Conservation (phyloP, 306 rosid species). For the Potentilla sterilis region DNA sequence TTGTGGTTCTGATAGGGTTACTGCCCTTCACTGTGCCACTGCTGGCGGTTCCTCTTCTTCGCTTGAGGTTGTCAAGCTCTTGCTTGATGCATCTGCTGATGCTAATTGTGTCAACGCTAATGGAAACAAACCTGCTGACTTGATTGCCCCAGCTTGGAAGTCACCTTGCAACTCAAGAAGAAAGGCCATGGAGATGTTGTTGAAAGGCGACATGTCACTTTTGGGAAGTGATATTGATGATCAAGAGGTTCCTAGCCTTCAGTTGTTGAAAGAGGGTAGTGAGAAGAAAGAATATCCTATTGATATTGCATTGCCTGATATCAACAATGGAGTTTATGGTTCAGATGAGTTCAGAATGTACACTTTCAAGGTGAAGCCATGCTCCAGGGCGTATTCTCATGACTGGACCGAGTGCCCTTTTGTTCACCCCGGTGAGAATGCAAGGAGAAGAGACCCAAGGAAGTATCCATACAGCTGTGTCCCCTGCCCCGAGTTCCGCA, state of each 20-base stretch:
- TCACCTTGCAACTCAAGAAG: slow-evolving; percentile 42
- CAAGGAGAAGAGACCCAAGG: slow-evolving; percentile 95
- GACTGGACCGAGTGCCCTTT: slow-evolving; percentile 99
- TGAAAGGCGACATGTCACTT: slow-evolving; percentile 44
- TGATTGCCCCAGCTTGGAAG: slow-evolving; percentile 59
- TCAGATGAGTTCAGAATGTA: slow-evolving; percentile 92
- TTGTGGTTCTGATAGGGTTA: slow-evolving; percentile 74
- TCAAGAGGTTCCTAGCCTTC: slow-evolving; percentile 39
- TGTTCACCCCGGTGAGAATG: slow-evolving; percentile 98
- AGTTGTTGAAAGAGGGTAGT: slow-evolving; percentile 43
- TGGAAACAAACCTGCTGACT: slow-evolving; percentile 61
- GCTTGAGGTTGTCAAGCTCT: slow-evolving; percentile 63
- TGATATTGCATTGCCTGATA: slow-evolving; percentile 86
- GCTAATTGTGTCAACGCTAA: slow-evolving; percentile 46
- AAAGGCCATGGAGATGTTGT: slow-evolving; percentile 70
- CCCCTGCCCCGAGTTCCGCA: slow-evolving; percentile 96
- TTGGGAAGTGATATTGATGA: slow-evolving; percentile 35
- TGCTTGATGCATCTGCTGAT: slow-evolving; percentile 76
- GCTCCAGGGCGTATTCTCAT: slow-evolving; percentile 98
- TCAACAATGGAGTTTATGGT: slow-evolving; percentile 86
- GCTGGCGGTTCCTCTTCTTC: slow-evolving; percentile 75
- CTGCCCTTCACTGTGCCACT: slow-evolving; percentile 92
- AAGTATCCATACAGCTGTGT: slow-evolving; percentile 98
- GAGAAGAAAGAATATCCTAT: slow-evolving; percentile 94
- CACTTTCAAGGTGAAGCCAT: slow-evolving; percentile 97